Evolutionary conservation across 139 green algal species (phyloP), one percentile per base, ranked within the genome.

Genomic region (Bryopsis sp.): DNA sequence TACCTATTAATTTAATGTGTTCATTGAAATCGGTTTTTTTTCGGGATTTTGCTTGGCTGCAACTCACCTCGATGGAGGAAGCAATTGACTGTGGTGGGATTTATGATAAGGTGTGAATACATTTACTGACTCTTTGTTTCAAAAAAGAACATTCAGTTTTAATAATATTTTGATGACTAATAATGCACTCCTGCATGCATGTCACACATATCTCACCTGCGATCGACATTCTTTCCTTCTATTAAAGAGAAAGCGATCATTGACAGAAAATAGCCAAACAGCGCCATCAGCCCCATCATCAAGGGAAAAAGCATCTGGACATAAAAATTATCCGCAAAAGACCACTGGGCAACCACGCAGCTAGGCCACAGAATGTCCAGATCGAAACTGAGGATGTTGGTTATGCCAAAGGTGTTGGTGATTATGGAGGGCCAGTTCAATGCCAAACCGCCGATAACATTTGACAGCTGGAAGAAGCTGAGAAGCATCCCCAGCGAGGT

Each of bases 301-400:
- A 69, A 69, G 43, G 62, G 62, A 54, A 69, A 36, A 36, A 5
- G 3, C 33, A 69, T 22, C 62, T 69, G 62, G 5, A 54, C 37
- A 69, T 57, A 6, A 22, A 69, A 33, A 5, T 54, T 69, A 8
- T 69, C 35, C 7, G 7, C 28, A 36, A 69, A 57, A 36, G 31
- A 15, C 62, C 62, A 69, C 15, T 50, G 11, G 8, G 15, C 7
- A 8, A 57, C 19, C 3, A 69, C 3, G 26, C 62, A 69, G 26
- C 37, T 69, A 8, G 62, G 62, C 26, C 35, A 35, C 38, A 69
- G 26, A 24, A 69, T 69, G 62, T 69, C 62, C 7, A 69, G 35
- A 57, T 69, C 62, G 35, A 69, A 69, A n/a, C 54, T 36, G 3
- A 69, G 37, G 3, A 69, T 5, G 26, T 35, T 69, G 35, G 62